phyloP scores from a whole-genome alignment of 306 rosid genomes.

The Cucumis cinereus region DNA sequence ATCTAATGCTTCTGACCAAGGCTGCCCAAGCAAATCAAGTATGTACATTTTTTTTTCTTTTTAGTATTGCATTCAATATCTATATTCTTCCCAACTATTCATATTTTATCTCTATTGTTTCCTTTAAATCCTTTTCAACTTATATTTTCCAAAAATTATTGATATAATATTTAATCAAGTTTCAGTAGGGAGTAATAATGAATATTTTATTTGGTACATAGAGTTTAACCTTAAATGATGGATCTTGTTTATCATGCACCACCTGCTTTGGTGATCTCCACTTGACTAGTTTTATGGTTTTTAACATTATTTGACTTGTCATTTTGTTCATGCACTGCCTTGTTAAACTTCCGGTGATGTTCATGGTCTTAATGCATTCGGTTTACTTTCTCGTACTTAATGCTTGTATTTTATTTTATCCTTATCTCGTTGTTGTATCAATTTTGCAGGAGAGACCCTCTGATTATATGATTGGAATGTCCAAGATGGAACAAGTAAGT shows the following conservation, averaged over 20 bases:
- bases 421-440: constrained; percentile 14
- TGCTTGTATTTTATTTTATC: constrained; percentile 1
- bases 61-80: not conserved
- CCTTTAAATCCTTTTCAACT: not conserved
- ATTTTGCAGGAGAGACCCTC: constrained; percentile 63
- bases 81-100: not conserved
- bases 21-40: constrained; percentile 68
- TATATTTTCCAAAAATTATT: not conserved
- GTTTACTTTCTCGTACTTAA: not conserved
- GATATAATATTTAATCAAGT: not conserved
- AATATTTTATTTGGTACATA: not conserved
- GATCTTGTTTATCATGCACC: not conserved
- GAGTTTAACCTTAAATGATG: not conserved
- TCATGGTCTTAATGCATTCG: not conserved
- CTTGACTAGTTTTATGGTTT: not conserved
- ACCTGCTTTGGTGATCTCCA: not conserved
- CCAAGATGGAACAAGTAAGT: constrained; percentile 65
- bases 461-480: constrained; percentile 74
- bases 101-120: not conserved
- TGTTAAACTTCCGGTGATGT: not conserved
- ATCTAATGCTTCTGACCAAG: constrained; percentile 59
- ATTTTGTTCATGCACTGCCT: not conserved
- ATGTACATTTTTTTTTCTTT: constrained; percentile 16
- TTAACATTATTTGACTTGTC: not conserved
- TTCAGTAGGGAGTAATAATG: not conserved